These are phyloP conservation scores for Aureobasidium vineae DNA, from an alignment of 2,329 filamentous ascomycete species.

Conservation along the genomic window DNA sequence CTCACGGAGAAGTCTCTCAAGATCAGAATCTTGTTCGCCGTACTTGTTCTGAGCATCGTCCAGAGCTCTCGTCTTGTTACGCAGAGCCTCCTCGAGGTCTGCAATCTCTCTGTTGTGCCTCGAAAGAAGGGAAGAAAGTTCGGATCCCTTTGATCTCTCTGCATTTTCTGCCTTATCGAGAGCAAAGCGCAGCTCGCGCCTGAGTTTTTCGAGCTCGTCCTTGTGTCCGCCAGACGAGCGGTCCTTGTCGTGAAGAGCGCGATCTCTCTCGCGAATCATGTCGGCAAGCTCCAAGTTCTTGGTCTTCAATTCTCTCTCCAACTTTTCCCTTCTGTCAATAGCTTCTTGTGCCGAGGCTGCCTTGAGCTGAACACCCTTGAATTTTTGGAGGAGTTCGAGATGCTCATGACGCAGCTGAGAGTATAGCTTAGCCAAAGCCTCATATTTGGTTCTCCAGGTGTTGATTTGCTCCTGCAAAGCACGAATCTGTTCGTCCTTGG, in stretches of 20 bases:
- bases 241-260: constrained; percentile 90
- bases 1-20: constrained; percentile 80
- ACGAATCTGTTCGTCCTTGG: constrained; percentile 91
- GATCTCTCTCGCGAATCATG: constrained; percentile 96
- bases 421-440: constrained; percentile 93
- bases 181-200: constrained; percentile 88
- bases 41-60: constrained; percentile 79
- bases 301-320: constrained; percentile 97
- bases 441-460: constrained; percentile 96
- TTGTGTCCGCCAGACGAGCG: constrained; percentile 80
- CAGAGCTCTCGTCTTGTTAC: constrained; percentile 80
- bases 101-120: constrained; percentile 98
- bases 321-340: constrained; percentile 88
- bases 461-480: constrained; percentile 96
- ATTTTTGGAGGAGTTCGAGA: constrained; percentile 90
- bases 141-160: constrained; percentile 89
- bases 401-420: constrained; percentile 95
- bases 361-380: constrained; percentile 94
- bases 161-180: constrained; percentile 88
- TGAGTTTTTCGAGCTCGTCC: constrained; percentile 92
- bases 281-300: constrained; percentile 99
- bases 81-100: constrained; percentile 87
- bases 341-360: constrained; percentile 96
- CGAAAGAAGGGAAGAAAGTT: constrained; percentile 88
- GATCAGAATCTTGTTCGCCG: constrained; percentile 77